Conservation (phyloP, 306 rosid species). For the Lathyrus aphaca region DNA sequence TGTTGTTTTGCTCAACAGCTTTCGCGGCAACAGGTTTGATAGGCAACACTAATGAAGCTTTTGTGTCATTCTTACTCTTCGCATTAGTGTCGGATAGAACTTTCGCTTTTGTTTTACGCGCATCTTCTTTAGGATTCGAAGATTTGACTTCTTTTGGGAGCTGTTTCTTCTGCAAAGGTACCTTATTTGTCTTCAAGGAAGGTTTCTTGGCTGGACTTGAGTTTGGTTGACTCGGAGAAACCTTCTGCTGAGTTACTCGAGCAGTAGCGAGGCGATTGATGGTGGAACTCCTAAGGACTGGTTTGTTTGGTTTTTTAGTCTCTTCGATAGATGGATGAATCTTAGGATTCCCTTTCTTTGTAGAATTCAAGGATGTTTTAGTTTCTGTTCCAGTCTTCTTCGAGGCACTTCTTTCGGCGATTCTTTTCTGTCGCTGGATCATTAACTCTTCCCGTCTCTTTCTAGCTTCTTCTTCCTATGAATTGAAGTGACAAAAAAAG, state of each 20-base stretch:
- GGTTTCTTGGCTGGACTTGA: constrained; percentile 59
- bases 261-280: constrained; percentile 81
- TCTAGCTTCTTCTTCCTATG: constrained; percentile 87
- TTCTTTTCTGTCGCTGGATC: constrained; percentile 83
- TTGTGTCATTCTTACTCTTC: constrained; percentile 44
- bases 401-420: constrained; percentile 81
- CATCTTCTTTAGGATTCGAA: constrained; percentile 44
- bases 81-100: constrained; percentile 47
- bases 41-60: constrained; percentile 48
- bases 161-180: constrained; percentile 57
- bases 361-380: constrained; percentile 48
- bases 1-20: constrained; percentile 44
- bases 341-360: constrained; percentile 56
- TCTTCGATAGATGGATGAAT: constrained; percentile 53
- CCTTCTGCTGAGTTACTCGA: constrained; percentile 56
- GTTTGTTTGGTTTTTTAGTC: constrained; percentile 60
- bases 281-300: constrained; percentile 76
- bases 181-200: constrained; percentile 50
- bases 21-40: constrained; percentile 35
- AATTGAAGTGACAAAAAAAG: constrained; percentile 13
- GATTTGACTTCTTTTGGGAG: constrained; percentile 59
- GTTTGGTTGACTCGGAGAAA: constrained; percentile 46
- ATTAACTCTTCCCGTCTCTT: constrained; percentile 69
- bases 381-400: constrained; percentile 52
- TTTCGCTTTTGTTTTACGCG: constrained; percentile 44